phyloP scores from a whole-genome alignment of 768 basidiomycete genomes.

The Amanita polypyramis region DNA sequence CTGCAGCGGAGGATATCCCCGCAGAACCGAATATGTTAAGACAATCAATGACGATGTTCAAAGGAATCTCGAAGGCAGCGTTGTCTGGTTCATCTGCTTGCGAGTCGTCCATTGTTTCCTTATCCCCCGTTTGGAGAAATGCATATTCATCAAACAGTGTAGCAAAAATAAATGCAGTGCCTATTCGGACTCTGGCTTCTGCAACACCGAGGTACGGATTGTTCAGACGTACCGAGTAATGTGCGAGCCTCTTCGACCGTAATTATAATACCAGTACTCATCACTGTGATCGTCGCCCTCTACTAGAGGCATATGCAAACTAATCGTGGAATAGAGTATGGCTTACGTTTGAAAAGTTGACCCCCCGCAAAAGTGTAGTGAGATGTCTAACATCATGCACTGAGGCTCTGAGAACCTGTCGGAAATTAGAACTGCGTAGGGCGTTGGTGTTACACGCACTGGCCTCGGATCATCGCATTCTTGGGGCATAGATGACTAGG shows the following conservation, averaged over 20 bases:
- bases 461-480: background rate
- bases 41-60: conserved; percentile 79
- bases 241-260: conserved; percentile 81
- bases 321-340: background rate
- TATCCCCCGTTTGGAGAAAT: conserved; percentile 30
- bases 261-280: conserved; percentile 58
- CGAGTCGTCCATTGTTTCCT: conserved; percentile 14
- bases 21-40: conserved; percentile 92
- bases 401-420: conserved; percentile 57
- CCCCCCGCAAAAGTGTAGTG: conserved; percentile 65
- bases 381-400: conserved; percentile 80
- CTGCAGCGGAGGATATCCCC: conserved; percentile 24
- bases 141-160: conserved; percentile 74
- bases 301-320: conserved; percentile 18
- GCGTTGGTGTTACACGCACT: background rate
- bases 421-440: background rate
- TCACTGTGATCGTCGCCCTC: conserved; percentile 71
- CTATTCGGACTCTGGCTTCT: conserved; percentile 27
- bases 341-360: conserved; percentile 72
- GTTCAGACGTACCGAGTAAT: conserved; percentile 49
- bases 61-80: conserved; percentile 69
- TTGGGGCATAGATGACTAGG: background rate
- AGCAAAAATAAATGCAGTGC: conserved; percentile 71
- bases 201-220: background rate
- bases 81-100: conserved; percentile 21